Conservation (phyloP, 176 grass and related monocot species). For the Eremochloa ophiuroides region DNA sequence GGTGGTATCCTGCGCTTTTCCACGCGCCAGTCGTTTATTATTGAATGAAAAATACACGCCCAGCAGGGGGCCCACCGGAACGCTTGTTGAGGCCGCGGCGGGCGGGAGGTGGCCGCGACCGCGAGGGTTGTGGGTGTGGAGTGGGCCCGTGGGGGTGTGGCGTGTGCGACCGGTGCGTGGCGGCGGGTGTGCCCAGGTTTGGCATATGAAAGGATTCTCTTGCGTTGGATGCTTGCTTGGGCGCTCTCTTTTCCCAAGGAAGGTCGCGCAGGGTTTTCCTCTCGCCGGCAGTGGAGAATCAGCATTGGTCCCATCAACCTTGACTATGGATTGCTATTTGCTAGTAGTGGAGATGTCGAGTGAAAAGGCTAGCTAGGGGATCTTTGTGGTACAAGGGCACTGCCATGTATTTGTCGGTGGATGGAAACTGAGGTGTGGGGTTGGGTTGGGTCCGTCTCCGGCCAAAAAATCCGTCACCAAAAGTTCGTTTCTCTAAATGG, state of each 20-base stretch:
- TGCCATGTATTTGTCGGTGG: conserved; percentile 9
- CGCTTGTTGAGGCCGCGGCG: no score
- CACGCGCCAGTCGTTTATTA: background rate
- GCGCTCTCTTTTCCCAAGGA: background rate
- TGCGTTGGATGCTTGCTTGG: background rate
- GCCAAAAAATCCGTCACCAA: background rate
- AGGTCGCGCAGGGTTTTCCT: background rate
- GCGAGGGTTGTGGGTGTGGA: background rate
- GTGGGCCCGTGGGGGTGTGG: no score
- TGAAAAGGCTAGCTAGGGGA: background rate
- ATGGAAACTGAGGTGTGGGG: background rate
- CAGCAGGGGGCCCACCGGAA: no score
- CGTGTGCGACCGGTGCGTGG: background rate
- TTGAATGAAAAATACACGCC: background rate
- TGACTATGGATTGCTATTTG: conserved; percentile 1
- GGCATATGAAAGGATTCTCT: no score
- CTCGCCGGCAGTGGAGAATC: conserved; percentile 12
- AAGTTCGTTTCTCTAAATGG: background rate
- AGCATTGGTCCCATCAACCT: background rate
- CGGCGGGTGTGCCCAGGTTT: no score
- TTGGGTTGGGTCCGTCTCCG: background rate
- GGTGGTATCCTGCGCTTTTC: background rate
- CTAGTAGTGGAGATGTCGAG: background rate
- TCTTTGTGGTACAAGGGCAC: background rate
- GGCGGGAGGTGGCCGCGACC: no score